Conservation (phyloP, 331 rosid species). For the Malus hybrid region DNA sequence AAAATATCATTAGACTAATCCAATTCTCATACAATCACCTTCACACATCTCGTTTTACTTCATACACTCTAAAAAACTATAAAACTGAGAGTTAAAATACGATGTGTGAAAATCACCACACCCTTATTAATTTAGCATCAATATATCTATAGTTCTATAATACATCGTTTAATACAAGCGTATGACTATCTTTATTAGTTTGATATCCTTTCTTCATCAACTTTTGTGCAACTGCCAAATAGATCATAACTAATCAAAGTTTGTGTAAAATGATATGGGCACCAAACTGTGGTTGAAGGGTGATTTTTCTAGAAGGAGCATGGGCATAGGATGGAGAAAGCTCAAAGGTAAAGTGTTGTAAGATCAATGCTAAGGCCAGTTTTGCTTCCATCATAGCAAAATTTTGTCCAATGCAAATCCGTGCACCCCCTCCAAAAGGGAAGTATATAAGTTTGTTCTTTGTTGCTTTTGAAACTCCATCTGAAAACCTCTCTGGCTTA, state of each 20-base stretch:
- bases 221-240: too few relatives aligned
- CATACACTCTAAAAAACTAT: too few relatives aligned
- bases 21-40: too few relatives aligned
- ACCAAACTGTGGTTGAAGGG: constrained; percentile 50
- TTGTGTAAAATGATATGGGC: constrained; percentile 43
- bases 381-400: constrained; percentile 57
- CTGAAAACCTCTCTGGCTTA: constrained; percentile 62
- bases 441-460: constrained; percentile 27
- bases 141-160: too few relatives aligned
- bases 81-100: too few relatives aligned
- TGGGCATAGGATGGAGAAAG: constrained; percentile 56
- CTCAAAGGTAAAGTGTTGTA: constrained; percentile 52
- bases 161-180: too few relatives aligned
- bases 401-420: constrained; percentile 63
- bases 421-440: constrained; percentile 68
- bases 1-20: too few relatives aligned
- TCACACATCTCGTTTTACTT: too few relatives aligned
- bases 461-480: constrained; percentile 49
- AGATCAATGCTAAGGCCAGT: constrained; percentile 34
- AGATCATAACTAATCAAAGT: not conserved
- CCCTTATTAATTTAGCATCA: too few relatives aligned
- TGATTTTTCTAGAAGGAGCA: constrained; percentile 21
- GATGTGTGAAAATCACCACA: too few relatives aligned
- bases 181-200: too few relatives aligned
- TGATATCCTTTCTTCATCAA: too few relatives aligned